A percentile compares a stretch with the other conserved stretches of the same genome.
phyloP scores from a whole-genome alignment of 1,139 yeast genomes.

The Taphrina deformans region DNA sequence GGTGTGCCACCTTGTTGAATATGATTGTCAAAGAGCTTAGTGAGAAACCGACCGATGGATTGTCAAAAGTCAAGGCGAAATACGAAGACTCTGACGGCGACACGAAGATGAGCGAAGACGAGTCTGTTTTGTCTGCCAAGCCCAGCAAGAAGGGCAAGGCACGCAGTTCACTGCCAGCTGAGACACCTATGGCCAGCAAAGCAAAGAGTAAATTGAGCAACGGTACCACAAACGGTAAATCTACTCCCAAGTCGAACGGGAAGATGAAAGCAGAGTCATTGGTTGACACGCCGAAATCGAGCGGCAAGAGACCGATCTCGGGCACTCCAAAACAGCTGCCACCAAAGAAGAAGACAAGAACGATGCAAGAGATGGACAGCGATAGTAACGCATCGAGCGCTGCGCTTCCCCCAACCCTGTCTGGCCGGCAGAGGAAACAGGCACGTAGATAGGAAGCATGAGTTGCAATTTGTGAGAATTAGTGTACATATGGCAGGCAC shows the following conservation, averaged over 20 bases:
- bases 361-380: not conserved
- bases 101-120: conserved; percentile 19
- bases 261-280: not conserved
- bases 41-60: conserved; percentile 2
- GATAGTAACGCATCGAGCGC: conserved; percentile 10
- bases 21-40: conserved; percentile 68
- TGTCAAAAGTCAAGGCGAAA: conserved; percentile 1
- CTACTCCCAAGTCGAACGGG: not conserved
- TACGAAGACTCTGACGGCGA: conserved; percentile 21
- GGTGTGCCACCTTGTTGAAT: conserved; percentile 74
- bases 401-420: conserved; percentile 21
- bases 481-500: not conserved
- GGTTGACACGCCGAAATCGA: not conserved
- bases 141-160: conserved; percentile 1
- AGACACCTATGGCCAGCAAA: not conserved
- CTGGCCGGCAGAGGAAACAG: conserved; percentile 23
- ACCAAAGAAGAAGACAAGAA: conserved; percentile 9
- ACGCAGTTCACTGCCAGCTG: not conserved
- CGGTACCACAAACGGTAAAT: not conserved
- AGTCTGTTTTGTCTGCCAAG: conserved; percentile 5
- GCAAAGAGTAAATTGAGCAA: not conserved
- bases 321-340: conserved; percentile 10
- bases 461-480: not conserved
- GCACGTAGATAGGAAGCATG: conserved; percentile 17
- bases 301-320: not conserved